These are phyloP conservation scores for Cyberlindnera japonica DNA, from an alignment of 805 yeast genomes.

Conservation along the genomic window DNA sequence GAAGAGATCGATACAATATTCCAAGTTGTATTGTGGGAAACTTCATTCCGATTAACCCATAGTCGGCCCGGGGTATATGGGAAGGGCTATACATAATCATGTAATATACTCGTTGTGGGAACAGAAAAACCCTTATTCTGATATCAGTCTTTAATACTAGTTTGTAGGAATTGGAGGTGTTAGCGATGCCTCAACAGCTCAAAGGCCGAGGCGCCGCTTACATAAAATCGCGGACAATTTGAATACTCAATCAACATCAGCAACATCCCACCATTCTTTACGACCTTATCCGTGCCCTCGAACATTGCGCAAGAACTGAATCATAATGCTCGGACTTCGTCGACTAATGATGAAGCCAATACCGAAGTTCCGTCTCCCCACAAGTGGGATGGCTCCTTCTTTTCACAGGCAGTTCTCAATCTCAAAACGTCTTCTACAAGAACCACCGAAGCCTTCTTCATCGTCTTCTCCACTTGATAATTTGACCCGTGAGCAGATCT, in stretches of 20 bases:
- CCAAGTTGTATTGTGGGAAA: conserved; percentile 97
- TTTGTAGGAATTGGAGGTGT: no score
- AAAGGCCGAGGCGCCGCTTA: not conserved
- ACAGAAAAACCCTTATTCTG: no score
- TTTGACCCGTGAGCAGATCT: conserved; percentile 25
- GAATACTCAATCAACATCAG: not conserved
- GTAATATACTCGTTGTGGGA: not conserved
- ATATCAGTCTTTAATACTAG: not conserved
- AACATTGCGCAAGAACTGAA: no score
- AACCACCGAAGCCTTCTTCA: conserved; percentile 8
- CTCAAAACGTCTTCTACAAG: conserved; percentile 6
- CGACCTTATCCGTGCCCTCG: no score
- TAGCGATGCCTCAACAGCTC: no score
- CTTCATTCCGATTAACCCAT: conserved; percentile 70
- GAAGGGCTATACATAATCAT: not conserved
- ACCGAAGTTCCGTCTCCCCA: not conserved
- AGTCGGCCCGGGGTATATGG: conserved; percentile 1
- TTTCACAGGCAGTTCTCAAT: conserved; percentile 1
- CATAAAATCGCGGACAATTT: not conserved
- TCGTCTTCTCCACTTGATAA: conserved; percentile 13
- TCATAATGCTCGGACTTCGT: conserved; percentile 5
- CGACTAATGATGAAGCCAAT: not conserved
- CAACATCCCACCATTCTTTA: no score
- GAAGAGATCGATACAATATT: conserved; percentile 89
- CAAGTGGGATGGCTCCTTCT: conserved; percentile 1